Evolutionary conservation across 805 yeast genomes (phyloP), one percentile per base, ranked within the genome.

Genomic region (Kuraishia ogatae): DNA sequence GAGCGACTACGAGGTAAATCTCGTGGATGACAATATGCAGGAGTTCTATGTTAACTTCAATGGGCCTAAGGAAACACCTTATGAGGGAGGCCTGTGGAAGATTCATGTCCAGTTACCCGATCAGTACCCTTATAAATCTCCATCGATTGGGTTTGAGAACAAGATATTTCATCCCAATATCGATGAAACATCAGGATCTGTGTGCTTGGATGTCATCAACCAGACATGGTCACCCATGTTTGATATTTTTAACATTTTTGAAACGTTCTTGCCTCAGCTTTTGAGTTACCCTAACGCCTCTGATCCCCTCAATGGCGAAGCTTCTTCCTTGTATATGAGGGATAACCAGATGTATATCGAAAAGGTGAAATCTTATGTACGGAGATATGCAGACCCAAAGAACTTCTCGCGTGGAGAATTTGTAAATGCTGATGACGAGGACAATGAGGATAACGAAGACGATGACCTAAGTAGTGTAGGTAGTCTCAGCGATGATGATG

Each of bases 201-300:
- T 93, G 6, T 93, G 99, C 70, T 81, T 93, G 52, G 98, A 93
- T 68, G 98, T 94, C 19, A 92, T 93, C 59, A 93, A 93, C 68
- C 97, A 93, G 66, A 90, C 98, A 0, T 93, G 99, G 99, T 88
- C 96, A 48, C 98, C 99, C 1, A 88, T 93, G 90, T 93, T 91
- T 74, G 97, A 94, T 55, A 79, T 94, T 60, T 75, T 85, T 60
- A 94, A 94, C 67, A 88, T 93, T 24, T 89, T 94, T 67, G 98
- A 93, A 64, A 85, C 89, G 66, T 94, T 93, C 72, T 73, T 93
- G 57, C 99, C 99, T 6, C 98, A 96, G 63, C 73, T 93, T 56
- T 74, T 93, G 58, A 81, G 92, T 55, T 94, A 93, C 65, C 97
- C 98, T 20, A 93, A 93, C 65, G 93, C 98, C 1, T 76, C 93